Base-by-base conservation (phyloP, 345 rosid species). In the Salix arbutifolia region DNA sequence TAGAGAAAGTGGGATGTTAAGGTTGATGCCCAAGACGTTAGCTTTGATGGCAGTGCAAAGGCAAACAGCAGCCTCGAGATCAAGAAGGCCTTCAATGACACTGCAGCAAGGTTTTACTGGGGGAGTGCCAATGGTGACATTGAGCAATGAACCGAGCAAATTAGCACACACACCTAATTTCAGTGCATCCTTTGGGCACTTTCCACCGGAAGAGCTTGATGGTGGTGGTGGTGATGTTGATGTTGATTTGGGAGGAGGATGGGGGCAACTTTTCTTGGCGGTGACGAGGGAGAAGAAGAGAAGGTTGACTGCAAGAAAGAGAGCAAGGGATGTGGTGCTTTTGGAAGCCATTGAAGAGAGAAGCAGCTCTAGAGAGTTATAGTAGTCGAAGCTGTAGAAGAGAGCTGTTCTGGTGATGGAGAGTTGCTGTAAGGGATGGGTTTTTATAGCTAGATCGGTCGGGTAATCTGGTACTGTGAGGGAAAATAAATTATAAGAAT, bases 11-110 rank as follows among this genome's bases (percentile, higher is more conserved):
- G 78, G 82, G 23, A 79, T 8, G 33, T 79, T 37, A 35, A 79
- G 50, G 65, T 79, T 69, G 30, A 40, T 28, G 75, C 80, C 75
- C 52, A 71, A 48, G 38, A 77, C 25, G 56, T 71, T 71, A 3
- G 80, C 80, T 62, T 71, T 71, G 25, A 77, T 71, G 65, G 75
- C 75, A 35, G 75, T 65, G 75, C 80, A 77, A 77, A 77, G 80
- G 44, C 80, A 77, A 18, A 77, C 75, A 37, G 80, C 80, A 33
- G 80, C 80, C 65, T 71, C 75, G 37, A 77, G 75, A 50, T 77
- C 75, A 50, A 40, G 71, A 25, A 71, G 80, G 1, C 71, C 80
- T 13, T 65, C 0, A 18, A 77, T 21, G 35, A 77, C 64, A 70
- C 65, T 2, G 50, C 80, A 77, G 40, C 77, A 78, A 1, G 81